Base-by-base conservation (phyloP, 169 alveolate species). In the Theileria annulata region DNA sequence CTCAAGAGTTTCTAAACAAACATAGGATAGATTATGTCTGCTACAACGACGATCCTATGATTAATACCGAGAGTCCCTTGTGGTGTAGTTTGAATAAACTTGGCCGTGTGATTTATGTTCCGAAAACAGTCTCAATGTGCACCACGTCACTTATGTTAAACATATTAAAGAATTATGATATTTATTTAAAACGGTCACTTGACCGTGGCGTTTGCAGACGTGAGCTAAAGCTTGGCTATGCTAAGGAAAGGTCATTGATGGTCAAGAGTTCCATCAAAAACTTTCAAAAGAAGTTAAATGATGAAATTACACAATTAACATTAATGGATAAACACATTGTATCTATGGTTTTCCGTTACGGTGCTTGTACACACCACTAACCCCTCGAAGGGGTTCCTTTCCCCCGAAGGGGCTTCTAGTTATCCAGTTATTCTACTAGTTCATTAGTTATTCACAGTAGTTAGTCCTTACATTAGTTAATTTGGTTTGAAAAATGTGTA, bases 101-200 rank as follows among this genome's bases (percentile, higher is more conserved):
- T 19, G 96, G 97, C n/a, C 92, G 92, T 56, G 93, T 96, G 76
- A 88, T 86, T 69, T 93, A 96, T 9, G 93, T 96, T 5, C 93
- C 92, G 64, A 84, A 99, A 74, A 96, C 98, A 15, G 96, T 92
- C 33, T 99, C 99, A 0, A 97, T 97, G 28, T 95, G 99, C 23
- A 97, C 99, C 21, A 94, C 98, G 25, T 98, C 96, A 71, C 60
- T 97, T 63, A 95, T 97, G 72, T 88, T 95, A 49, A 87, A 99
- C 47, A 96, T 97, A 30, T 91, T 97, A 27, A 94, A 92, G 69
- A 97, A 97, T 73, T 97, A 97, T 85, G 99, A 97, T 71, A 93
- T 93, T 71, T 97, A 97, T 84, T 92, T 96, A 5, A 93, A 92
- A 75, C 83, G 99, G 77, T 94, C 98, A 15, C 87, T 97, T 8